These are phyloP conservation scores for Podospora anserina DNA, from an alignment of 495 filamentous ascomycete species.

Conservation along the genomic window DNA sequence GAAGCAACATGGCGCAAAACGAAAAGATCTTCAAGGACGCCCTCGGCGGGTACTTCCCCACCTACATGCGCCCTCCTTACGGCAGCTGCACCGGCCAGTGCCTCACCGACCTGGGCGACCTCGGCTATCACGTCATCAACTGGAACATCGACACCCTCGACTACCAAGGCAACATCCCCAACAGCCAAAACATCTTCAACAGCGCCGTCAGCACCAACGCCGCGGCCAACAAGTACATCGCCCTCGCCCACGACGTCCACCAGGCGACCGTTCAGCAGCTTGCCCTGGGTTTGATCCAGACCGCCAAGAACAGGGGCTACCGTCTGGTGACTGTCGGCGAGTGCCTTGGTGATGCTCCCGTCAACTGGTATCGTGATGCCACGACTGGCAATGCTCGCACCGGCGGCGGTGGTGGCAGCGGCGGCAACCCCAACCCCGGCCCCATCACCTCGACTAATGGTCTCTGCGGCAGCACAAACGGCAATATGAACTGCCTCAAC, in stretches of 20 bases:
- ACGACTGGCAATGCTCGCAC: slow-evolving; percentile 10
- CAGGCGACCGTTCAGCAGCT: slow-evolving; percentile 62
- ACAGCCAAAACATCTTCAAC: slow-evolving; percentile 52
- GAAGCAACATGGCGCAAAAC: slow-evolving; percentile 59
- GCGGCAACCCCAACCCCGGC: background rate
- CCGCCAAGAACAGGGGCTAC: slow-evolving; percentile 49
- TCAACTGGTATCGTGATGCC: slow-evolving; percentile 45
- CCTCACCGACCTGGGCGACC: slow-evolving; percentile 45
- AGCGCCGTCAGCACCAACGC: slow-evolving; percentile 20
- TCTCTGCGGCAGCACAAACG: slow-evolving; percentile 20
- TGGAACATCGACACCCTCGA: slow-evolving; percentile 68
- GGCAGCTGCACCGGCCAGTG: slow-evolving; percentile 54
- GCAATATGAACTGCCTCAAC: slow-evolving; percentile 23
- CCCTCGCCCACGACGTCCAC: slow-evolving; percentile 61
- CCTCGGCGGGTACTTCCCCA: slow-evolving; percentile 58
- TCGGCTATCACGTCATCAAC: slow-evolving; percentile 64
- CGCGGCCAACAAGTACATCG: slow-evolving; percentile 34
- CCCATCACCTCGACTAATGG: slow-evolving; percentile 22
- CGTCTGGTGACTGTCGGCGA: slow-evolving; percentile 37
- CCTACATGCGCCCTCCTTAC: slow-evolving; percentile 74
- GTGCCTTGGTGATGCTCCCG: slow-evolving; percentile 37
- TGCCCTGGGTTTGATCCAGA: slow-evolving; percentile 57
- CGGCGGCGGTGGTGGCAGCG: slow-evolving; percentile 13
- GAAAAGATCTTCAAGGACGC: slow-evolving; percentile 66
- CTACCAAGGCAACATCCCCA: slow-evolving; percentile 53